Base-by-base conservation (phyloP, 1,284 basidiomycete genomes). In the Ceratobasidium sp. region DNA sequence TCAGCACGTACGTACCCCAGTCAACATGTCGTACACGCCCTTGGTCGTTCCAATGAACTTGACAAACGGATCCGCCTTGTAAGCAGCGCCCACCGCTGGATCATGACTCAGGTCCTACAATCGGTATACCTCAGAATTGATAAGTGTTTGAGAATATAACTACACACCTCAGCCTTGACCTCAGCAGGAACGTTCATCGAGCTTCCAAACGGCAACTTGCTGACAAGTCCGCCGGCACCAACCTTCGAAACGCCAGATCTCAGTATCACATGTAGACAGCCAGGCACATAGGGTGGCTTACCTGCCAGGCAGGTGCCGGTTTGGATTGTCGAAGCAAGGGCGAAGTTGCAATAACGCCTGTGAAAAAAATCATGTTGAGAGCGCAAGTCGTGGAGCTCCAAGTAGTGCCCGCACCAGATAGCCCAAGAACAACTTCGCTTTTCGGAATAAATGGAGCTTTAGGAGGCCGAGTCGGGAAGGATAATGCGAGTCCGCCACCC, bases 261-360 rank as follows among this genome's bases (percentile, higher is more conserved):
- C 40, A 58, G 69, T 71, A 10, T 71, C 55, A 33, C 53, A 23
- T 44, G 55, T 40, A 13, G 15, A 42, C 15, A 9, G 23, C 2
- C 10, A 10, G 56, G 18, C 10, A 33, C 33, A 33, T 2, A 33
- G 20, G 7, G 13, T 56, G 12, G 46, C 42, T 89, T 28, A 89
- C 89, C 39, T 88, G 77, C 1, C 90, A 46, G 79, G 88, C 90
- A 4, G 88, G 85, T 6, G 89, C 89, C 1, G 93, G 92, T 18
- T 87, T 87, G 0, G 91, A 87, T 82, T 92, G 90, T 2, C 87
- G 86, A 71, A 95, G 87, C 53, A 95, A 86, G 0, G 94, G 93
- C 72, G 93, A 93, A n/a, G 90, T 88, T 1, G 90, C 87, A 68
- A 96, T 91, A 15, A 95, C 87, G 0, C 93, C 94, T 69, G 90